These are phyloP conservation scores for Cinchona pubescens DNA, from an alignment of 257 asterid species.

Conservation along the genomic window DNA sequence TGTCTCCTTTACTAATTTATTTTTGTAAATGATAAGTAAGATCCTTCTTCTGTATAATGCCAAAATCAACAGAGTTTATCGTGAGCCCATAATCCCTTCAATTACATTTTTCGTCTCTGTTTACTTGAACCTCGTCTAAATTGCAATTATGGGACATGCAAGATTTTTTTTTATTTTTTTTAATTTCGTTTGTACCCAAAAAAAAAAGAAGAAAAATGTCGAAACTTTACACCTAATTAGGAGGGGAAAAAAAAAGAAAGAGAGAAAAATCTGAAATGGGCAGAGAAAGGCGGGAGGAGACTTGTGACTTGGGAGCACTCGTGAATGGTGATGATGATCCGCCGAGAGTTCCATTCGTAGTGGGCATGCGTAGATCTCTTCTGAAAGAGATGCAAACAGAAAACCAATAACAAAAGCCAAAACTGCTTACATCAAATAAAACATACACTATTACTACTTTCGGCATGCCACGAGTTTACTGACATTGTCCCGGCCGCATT, in stretches of 20 bases:
- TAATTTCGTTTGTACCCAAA: background rate
- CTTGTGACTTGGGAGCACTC: background rate
- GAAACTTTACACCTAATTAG: background rate
- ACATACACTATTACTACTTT: too few species aligned
- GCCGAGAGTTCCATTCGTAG: background rate
- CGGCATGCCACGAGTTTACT: background rate
- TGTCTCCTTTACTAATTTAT: too few species aligned
- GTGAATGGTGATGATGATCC: background rate
- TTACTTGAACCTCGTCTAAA: too few species aligned
- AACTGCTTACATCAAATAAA: background rate
- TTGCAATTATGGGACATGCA: background rate
- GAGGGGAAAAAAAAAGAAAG: too few species aligned
- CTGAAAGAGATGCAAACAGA: background rate
- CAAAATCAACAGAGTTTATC: slow-evolving; percentile 15
- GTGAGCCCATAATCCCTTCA: background rate
- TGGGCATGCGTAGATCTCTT: background rate
- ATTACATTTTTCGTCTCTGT: background rate
- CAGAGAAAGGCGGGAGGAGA: background rate
- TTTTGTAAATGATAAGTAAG: slow-evolving; percentile 15
- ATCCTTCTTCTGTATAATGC: slow-evolving; percentile 23
- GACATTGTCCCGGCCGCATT: background rate
- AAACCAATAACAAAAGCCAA: background rate
- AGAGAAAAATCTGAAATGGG: background rate
- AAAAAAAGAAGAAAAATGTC: background rate
- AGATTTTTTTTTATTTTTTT: too few species aligned